Conservation (phyloP, 805 yeast genomes). For the Ogataea paradorogensis region DNA sequence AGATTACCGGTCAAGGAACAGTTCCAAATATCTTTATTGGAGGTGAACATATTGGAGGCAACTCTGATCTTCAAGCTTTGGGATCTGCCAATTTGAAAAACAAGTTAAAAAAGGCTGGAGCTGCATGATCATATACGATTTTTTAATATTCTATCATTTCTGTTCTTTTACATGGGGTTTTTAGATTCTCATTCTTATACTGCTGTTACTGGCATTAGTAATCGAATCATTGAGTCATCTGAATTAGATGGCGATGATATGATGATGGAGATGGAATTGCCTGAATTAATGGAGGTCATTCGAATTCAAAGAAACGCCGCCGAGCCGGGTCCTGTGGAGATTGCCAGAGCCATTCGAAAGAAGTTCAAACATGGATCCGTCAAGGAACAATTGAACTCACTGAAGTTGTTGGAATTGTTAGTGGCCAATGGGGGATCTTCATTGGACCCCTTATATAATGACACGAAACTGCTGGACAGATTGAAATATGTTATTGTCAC, state of each 20-base stretch:
- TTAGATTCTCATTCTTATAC: conserved; percentile 63
- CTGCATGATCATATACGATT: neutral
- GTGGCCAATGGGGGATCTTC: conserved; percentile 51
- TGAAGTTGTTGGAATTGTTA: conserved; percentile 54
- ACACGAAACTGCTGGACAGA: conserved; percentile 63
- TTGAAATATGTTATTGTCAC: conserved; percentile 48
- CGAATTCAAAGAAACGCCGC: conserved; percentile 29
- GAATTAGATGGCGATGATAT: conserved; percentile 43
- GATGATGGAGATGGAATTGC: conserved; percentile 41
- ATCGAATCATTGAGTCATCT: conserved; percentile 44
- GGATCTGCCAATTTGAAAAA: conserved; percentile 31
- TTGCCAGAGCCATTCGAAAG: conserved; percentile 89
- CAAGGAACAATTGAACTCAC: conserved; percentile 63
- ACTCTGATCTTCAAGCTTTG: conserved; percentile 79
- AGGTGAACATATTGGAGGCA: conserved; percentile 95
- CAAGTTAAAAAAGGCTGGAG: conserved; percentile 10
- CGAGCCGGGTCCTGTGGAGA: conserved; percentile 58
- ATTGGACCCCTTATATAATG: conserved; percentile 55
- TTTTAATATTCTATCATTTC: neutral
- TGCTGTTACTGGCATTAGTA: conserved; percentile 63
- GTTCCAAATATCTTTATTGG: conserved; percentile 91
- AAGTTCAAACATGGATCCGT: conserved; percentile 78
- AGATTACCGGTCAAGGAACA: conserved; percentile 85
- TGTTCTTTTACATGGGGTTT: conserved; percentile 44
- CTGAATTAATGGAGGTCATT: conserved; percentile 57